Conservation (phyloP, 78 protist species). For the Dictyostelium firmibasis region DNA sequence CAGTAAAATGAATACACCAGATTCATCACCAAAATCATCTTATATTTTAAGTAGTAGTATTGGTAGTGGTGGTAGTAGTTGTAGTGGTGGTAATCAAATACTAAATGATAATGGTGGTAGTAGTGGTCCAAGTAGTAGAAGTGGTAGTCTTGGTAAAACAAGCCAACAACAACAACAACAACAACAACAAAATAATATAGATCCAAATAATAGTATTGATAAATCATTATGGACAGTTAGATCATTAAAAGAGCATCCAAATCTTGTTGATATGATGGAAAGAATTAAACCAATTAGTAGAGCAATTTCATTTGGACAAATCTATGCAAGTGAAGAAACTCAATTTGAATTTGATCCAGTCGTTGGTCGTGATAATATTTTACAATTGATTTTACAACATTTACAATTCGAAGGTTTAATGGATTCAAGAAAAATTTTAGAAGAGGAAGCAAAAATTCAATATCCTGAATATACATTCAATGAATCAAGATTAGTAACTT, state of each 20-base stretch:
- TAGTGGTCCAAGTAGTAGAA: neutral
- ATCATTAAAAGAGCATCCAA: constrained; percentile 68
- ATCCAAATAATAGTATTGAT: constrained; percentile 11
- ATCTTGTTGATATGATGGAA: constrained; percentile 43
- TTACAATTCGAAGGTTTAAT: constrained; percentile 65
- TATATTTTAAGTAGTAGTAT: neutral
- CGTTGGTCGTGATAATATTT: constrained; percentile 57
- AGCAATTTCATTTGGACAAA: constrained; percentile 49
- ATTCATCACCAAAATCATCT: constrained; percentile 51
- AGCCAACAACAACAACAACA: neutral
- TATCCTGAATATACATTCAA: constrained; percentile 65
- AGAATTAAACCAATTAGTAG: constrained; percentile 63
- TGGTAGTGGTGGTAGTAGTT: neutral
- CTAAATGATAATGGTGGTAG: neutral
- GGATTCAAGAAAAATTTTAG: constrained; percentile 35
- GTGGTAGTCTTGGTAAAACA: constrained; percentile 2
- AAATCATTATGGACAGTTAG: constrained; percentile 66
- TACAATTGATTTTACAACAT: constrained; percentile 70
- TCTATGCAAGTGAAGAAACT: constrained; percentile 71
- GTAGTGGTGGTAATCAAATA: neutral
- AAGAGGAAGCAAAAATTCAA: constrained; percentile 57
- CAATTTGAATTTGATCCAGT: constrained; percentile 53
- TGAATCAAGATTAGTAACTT: constrained; percentile 36
- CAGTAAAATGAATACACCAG: neutral
- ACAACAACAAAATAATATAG: neutral